Evolutionary conservation across 1,139 yeast species (phyloP), one percentile per base, ranked within the genome.

Genomic region (Tardiomyces digboiensis): DNA sequence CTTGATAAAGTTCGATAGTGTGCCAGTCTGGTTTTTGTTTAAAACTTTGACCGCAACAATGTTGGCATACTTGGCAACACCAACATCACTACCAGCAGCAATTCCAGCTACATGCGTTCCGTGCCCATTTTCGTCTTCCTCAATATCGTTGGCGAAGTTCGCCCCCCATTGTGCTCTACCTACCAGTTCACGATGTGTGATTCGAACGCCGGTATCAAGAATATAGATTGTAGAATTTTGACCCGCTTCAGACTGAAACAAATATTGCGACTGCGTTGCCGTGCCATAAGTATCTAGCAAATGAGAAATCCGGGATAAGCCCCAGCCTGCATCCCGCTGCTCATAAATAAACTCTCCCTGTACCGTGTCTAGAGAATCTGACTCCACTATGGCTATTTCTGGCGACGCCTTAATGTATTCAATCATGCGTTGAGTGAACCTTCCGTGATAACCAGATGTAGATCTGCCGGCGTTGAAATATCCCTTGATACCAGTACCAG

Each of bases 81-180:
- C 84, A 57, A 70, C 76, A 39, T 72, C 64, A 52, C 67, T 65
- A 36, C 82, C 78, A 13, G 73, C 81, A 54, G 77, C 70, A 39
- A 80, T 74, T 46, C 82, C 84, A 2, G 84, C 66, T 49, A 70
- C 64, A 54, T 68, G 73, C 36, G 74, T 65, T 49, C 93, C 93
- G 68, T 89, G 97, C 42, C 97, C 97, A 62, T 88, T 87, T 44
- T 93, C 94, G 64, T 91, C 97, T 42, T 70, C 62, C n/a, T 33
- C 37, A 43, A 95, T 95, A 51, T 87, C 74, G 40, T 96, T 85
- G 53, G 80, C 76, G 29, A 43, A 46, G 39, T 44, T 49, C 5
- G 44, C 13, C 56, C 97, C 97, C 96, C 97, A 89, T 38, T 58
- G 59, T 49, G 97, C 97, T 66, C 97, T 82, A 48, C 95, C 95